Evolutionary conservation across 2,329 filamentous ascomycete species (phyloP).

Genomic region (Penicillium concentricum): DNA sequence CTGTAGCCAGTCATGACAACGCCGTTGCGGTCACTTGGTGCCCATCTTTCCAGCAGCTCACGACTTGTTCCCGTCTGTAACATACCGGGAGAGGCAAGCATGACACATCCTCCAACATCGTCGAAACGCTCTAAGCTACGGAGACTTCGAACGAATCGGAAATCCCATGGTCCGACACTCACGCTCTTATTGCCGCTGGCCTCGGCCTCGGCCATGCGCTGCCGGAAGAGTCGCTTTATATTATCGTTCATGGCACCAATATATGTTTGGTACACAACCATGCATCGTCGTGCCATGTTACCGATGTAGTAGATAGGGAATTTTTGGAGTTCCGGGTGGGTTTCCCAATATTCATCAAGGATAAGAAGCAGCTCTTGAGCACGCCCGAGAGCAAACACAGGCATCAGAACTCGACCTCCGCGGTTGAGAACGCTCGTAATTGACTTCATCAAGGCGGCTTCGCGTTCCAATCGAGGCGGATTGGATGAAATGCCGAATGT

Average conservation of each 20-base stretch:
- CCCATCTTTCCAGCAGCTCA: conserved; percentile 91
- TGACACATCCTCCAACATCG: conserved; percentile 91
- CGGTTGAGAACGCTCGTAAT: conserved; percentile 89
- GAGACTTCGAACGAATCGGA: conserved; percentile 86
- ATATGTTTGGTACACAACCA: conserved; percentile 98
- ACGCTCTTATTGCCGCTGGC: conserved; percentile 74
- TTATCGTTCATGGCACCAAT: conserved; percentile 99
- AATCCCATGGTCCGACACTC: conserved; percentile 81
- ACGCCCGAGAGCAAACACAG: conserved; percentile 89
- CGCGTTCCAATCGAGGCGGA: conserved; percentile 83
- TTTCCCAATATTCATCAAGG: conserved; percentile 93
- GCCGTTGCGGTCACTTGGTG: conserved; percentile 94
- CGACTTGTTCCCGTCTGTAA: conserved; percentile 93
- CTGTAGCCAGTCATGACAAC: conserved; percentile 98
- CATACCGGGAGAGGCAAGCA: conserved; percentile 98
- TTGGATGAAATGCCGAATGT: conserved; percentile 96
- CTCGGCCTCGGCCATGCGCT: conserved; percentile 87
- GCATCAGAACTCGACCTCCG: conserved; percentile 88
- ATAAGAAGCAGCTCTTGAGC: conserved; percentile 94
- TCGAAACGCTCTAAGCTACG: conserved; percentile 95
- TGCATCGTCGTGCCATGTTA: conserved; percentile 91
- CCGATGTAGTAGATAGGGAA: conserved; percentile 97
- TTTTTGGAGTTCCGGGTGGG: conserved; percentile 83
- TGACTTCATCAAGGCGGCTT: conserved; percentile 91
- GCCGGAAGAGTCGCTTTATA: conserved; percentile 91